Conservation (phyloP, 768 basidiomycete species). For the Lentinula detonsa region DNA sequence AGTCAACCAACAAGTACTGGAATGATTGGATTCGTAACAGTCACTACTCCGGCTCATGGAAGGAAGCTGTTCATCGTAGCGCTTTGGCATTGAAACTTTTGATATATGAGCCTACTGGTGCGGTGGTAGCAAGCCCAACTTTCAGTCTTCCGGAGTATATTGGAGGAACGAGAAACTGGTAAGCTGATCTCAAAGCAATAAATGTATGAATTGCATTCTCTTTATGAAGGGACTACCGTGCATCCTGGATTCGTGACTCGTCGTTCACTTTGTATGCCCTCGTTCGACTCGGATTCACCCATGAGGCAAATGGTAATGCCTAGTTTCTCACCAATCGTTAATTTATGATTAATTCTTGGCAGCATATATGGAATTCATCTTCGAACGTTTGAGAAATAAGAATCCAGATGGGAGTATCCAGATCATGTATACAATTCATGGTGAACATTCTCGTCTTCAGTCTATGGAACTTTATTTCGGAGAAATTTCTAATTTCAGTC, state of each 20-base stretch:
- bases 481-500: neutral
- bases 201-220: neutral
- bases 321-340: neutral
- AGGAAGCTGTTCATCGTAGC: slow-evolving; percentile 89
- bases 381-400: slow-evolving; percentile 72
- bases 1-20: slow-evolving; percentile 82
- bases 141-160: slow-evolving; percentile 92
- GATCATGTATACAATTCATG: slow-evolving; percentile 97
- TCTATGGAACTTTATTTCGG: neutral
- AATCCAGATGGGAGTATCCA: slow-evolving; percentile 90
- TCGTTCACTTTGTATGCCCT: slow-evolving; percentile 95
- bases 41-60: slow-evolving; percentile 85
- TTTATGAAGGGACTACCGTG: slow-evolving; percentile 16
- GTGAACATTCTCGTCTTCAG: slow-evolving; percentile 23
- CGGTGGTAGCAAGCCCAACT: slow-evolving; percentile 92
- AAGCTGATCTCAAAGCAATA: slow-evolving; percentile 12
- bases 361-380: slow-evolving; percentile 92
- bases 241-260: slow-evolving; percentile 92
- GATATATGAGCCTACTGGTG: slow-evolving; percentile 89
- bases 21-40: slow-evolving; percentile 83
- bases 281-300: slow-evolving; percentile 88
- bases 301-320: slow-evolving; percentile 77
- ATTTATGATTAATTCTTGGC: slow-evolving; percentile 6
- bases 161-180: slow-evolving; percentile 89
- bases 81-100: slow-evolving; percentile 92